Evolutionary conservation across 2,329 filamentous ascomycete species (phyloP).

Genomic region (Seiridium cupressi): DNA sequence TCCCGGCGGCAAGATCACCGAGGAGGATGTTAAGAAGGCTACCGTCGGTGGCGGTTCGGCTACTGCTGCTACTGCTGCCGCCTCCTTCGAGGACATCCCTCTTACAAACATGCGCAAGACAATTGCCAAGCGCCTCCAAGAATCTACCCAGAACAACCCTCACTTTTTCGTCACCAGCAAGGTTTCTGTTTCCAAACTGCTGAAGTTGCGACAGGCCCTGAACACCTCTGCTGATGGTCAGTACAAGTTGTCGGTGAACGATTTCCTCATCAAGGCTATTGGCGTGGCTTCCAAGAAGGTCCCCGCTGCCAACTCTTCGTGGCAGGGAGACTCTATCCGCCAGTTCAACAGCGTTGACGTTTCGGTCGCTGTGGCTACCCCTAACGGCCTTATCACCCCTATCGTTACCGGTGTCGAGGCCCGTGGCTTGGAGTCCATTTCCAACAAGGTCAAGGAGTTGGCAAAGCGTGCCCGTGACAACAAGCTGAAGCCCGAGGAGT

Average conservation of each 20-base stretch:
- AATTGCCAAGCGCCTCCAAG: conserved; percentile 85
- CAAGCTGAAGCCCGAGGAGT: conserved; percentile 99
- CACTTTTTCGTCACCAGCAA: conserved; percentile 96
- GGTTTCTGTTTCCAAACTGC: conserved; percentile 89
- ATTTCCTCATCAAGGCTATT: conserved; percentile 98
- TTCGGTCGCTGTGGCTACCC: conserved; percentile 92
- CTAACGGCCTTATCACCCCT: conserved; percentile 91
- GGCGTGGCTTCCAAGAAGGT: conserved; percentile 88
- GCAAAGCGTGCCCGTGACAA: conserved; percentile 93
- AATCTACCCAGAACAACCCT: conserved; percentile 91
- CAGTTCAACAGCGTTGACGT: conserved; percentile 93
- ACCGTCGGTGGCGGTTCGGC: conserved; percentile 56
- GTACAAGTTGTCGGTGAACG: conserved; percentile 99
- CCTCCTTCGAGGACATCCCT: conserved; percentile 80
- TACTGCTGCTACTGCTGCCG: conserved; percentile 47
- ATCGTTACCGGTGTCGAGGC: conserved; percentile 89
- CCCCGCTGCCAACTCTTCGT: conserved; percentile 92
- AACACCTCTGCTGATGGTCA: conserved; percentile 86
- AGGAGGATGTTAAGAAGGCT: conserved; percentile 89
- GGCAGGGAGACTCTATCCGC: conserved; percentile 86
- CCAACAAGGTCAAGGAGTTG: conserved; percentile 87
- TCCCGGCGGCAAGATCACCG: conserved; percentile 81
- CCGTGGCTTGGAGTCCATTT: conserved; percentile 87
- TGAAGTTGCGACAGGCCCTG: conserved; percentile 92
- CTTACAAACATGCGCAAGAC: conserved; percentile 96